Evolutionary conservation across 306 rosid species (phyloP), one percentile per base, ranked within the genome.

Genomic region (Styphnolobium japonicum): DNA sequence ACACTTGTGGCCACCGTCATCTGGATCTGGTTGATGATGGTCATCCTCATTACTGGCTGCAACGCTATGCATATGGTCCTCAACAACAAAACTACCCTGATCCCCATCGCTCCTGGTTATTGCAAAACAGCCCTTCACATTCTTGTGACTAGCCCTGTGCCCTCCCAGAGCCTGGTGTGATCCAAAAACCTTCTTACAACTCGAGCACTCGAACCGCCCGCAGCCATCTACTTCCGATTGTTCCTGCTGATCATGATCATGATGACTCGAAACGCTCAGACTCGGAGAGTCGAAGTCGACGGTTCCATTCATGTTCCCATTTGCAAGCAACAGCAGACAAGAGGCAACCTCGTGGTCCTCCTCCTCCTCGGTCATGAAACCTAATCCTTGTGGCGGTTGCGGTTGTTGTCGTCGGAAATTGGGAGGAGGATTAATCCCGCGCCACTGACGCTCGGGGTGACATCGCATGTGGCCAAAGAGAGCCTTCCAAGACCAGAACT

Each of bases 401-500:
- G 21, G 40, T 3, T 58, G 69, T 6, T 60, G 43, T 10, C 60
- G 57, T 5, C 39, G 81, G 73, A 82, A 11, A 37, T 73, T 80
- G 0, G 80, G 65, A 0, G 97, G 98, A 1, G 98, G 97, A 21
- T 85, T 86, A 4, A 94, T 94, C 0, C 98, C 98, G 0, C 97
- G 87, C 98, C 98, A 94, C 12, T 81, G 82, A 0, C 97, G 97
- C 52, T 95, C 98, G 0, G 98, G 98, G 77, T 91, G 98, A 61
- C 97, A 95, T 5, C 98, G 84, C 98, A 95, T 95, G 87, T 95
- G 98, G 0, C 98, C 98, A 34, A 83, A 89, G 3, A 90, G 87
- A 4, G 98, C 98, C 80, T 95, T 95, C 88, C 86, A 83, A 0
- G 98, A 91, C 90, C 91, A 91, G 84, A 95, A 95, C 55, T 61